Evolutionary conservation across 768 basidiomycete genomes (phyloP), one percentile per base, ranked within the genome.

Genomic region (Hypholoma fasciculare): DNA sequence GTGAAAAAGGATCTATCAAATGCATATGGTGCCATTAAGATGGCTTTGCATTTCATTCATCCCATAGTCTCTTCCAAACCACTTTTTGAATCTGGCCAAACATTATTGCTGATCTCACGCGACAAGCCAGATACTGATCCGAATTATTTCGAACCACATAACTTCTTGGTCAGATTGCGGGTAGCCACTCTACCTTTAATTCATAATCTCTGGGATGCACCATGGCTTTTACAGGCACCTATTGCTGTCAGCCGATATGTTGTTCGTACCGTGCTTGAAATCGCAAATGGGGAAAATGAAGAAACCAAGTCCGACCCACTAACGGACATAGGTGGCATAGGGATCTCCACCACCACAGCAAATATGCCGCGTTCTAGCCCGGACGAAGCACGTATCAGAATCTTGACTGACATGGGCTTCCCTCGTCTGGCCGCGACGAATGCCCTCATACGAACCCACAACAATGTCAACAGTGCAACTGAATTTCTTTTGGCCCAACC

Each of bases 381-480:
- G 0, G 91, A 94, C 68, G 93, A 95, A 69, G 80, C 79, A 47
- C 84, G 89, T 37, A 85, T 98, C 53, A 83, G 84, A 51, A 90
- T 94, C 65, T 78, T 98, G 54, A 88, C 85, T 9, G 97, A 98
- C 66, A 98, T 99, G 97, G 97, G 97, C 47, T 99, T 98, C 78
- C 86, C 90, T 37, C 86, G 94, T n/a, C 82, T 85, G 42, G 92
- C 92, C 12, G 93, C 88, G 1, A 90, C 92, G 67, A 83, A 88
- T 52, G 96, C 96, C 4, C 77, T 99, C 39, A 72, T 81, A 17
- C 90, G 96, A 11, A 87, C 89, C 4, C 85, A 89, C 61, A 98
- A 98, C 72, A 95, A 97, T 66, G 79, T 97, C 65, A 87, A 81
- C 44, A 86, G 90, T 4, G 97, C 97, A 4, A 89, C 96, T 0